A percentile compares a stretch with the other conserved stretches of the same genome.
These are phyloP conservation scores for Blumeria hordei DNA, from an alignment of 2,329 filamentous ascomycete species.

Conservation along the genomic window DNA sequence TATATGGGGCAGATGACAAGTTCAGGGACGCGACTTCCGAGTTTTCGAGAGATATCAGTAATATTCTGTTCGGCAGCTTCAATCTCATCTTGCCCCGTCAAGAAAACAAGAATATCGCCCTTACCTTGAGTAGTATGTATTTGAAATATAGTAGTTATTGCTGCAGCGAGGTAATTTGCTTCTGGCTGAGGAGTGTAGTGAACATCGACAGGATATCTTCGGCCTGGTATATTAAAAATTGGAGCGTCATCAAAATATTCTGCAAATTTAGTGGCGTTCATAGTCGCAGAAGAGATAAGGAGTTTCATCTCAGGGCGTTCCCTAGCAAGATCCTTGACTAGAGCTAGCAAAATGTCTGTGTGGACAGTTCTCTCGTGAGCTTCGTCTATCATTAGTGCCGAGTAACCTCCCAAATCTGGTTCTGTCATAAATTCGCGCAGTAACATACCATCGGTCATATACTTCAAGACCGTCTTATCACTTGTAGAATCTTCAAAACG, in stretches of 20 bases:
- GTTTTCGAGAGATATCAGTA: conserved; percentile 62
- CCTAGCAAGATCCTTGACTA: conserved; percentile 71
- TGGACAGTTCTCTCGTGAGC: conserved; percentile 84
- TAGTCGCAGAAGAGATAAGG: conserved; percentile 79
- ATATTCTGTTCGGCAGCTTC: conserved; percentile 68
- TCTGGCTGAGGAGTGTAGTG: conserved; percentile 80
- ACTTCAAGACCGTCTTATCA: conserved; percentile 80
- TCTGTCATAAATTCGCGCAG: conserved; percentile 76
- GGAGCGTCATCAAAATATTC: conserved; percentile 80
- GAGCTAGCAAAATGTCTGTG: conserved; percentile 69
- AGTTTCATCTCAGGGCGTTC: conserved; percentile 70
- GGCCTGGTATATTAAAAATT: conserved; percentile 83
- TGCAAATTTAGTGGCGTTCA: conserved; percentile 82
- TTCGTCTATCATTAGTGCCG: conserved; percentile 87
- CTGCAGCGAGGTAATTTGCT: conserved; percentile 77
- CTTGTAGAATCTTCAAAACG: conserved; percentile 83
- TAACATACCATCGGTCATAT: conserved; percentile 95
- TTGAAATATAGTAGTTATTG: conserved; percentile 82
- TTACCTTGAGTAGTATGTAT: conserved; percentile 70
- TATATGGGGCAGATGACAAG: conserved; percentile 87
- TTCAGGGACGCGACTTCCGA: conserved; percentile 65
- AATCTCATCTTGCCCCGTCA: conserved; percentile 93
- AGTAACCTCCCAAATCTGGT: conserved; percentile 60
- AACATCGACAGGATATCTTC: conserved; percentile 72
- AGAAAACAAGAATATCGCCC: conserved; percentile 82